These are phyloP conservation scores for Kandelia obovata DNA, from an alignment of 345 rosid genomes.

Conservation along the genomic window DNA sequence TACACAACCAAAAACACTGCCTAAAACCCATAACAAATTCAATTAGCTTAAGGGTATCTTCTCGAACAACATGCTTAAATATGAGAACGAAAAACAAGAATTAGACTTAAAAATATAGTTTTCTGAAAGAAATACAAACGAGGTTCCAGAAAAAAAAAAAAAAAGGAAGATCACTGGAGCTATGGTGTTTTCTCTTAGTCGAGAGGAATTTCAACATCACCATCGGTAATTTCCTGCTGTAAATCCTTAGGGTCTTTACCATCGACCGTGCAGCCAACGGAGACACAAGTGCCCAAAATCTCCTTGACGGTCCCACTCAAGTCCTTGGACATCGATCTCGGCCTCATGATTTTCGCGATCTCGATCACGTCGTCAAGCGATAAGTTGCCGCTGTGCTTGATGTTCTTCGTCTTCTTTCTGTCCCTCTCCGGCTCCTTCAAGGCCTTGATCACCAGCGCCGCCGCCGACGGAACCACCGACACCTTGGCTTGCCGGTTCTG, in stretches of 20 bases:
- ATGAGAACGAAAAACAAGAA: no score
- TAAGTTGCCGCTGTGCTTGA: constrained; percentile 3
- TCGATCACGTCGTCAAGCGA: neutral
- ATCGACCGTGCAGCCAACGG: constrained; percentile 32
- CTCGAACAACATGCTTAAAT: no score
- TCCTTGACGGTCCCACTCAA: constrained; percentile 41
- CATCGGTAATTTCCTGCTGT: constrained; percentile 4
- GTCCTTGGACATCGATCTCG: constrained; percentile 25
- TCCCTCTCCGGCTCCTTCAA: constrained; percentile 12
- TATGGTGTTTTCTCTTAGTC: neutral
- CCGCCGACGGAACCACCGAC: neutral
- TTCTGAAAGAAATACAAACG: neutral
- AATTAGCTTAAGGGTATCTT: no score
- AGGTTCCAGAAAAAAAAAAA: no score
- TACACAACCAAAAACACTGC: no score
- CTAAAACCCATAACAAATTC: no score
- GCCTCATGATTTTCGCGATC: constrained; percentile 1
- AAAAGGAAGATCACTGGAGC: no score
- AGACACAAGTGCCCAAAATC: constrained; percentile 38
- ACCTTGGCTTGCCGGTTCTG: constrained; percentile 2
- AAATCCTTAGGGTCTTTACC: constrained; percentile 6
- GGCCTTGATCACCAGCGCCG: neutral
- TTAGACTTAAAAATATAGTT: no score
- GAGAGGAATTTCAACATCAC: constrained; percentile 1
- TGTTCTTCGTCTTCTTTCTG: constrained; percentile 14